phyloP scores from a whole-genome alignment of 2,329 filamentous ascomycete species.

The Meredithiella fracta region DNA sequence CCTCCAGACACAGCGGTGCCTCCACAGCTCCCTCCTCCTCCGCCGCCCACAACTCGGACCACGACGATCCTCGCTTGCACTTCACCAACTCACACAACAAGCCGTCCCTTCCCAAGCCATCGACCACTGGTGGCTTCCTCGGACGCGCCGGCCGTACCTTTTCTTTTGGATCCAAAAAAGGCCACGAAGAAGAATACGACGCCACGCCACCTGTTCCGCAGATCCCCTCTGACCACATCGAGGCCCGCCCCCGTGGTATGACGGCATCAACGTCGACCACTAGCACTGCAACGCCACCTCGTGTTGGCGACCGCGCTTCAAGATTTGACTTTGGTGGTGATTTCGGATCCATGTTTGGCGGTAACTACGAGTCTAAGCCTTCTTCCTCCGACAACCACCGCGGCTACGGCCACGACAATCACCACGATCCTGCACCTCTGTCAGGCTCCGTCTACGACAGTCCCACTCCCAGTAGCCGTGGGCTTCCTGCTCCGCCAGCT shows the following conservation, averaged over 20 bases:
- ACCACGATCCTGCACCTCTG: too few species aligned
- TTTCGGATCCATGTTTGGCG: slow-evolving; percentile 39
- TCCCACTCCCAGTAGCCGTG: too few species aligned
- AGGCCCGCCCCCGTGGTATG: slow-evolving; percentile 8
- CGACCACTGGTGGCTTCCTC: slow-evolving; percentile 34
- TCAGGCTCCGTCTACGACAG: not conserved
- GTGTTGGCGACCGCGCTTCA: slow-evolving; percentile 24
- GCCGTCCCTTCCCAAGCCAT: slow-evolving; percentile 30
- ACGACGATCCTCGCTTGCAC: slow-evolving; percentile 7
- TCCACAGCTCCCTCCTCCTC: slow-evolving; percentile 47
- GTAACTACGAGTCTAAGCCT: slow-evolving; percentile 30
- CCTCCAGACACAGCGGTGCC: slow-evolving; percentile 44
- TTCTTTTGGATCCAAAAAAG: slow-evolving; percentile 41
- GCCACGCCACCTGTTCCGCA: slow-evolving; percentile 21
- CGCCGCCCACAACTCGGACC: slow-evolving; percentile 22
- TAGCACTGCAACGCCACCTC: slow-evolving; percentile 36
- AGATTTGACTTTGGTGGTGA: slow-evolving; percentile 39
- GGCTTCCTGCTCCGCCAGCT: too few species aligned
- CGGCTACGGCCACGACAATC: not conserved
- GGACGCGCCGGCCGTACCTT: slow-evolving; percentile 42
- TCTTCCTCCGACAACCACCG: not conserved
- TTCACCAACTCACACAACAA: slow-evolving; percentile 15
- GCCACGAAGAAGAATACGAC: slow-evolving; percentile 7
- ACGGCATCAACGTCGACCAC: slow-evolving; percentile 28
- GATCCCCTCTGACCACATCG: slow-evolving; percentile 12